phyloP scores from a whole-genome alignment of 352 stramenopile species.

The Phytopythium cucurbitacearum region DNA sequence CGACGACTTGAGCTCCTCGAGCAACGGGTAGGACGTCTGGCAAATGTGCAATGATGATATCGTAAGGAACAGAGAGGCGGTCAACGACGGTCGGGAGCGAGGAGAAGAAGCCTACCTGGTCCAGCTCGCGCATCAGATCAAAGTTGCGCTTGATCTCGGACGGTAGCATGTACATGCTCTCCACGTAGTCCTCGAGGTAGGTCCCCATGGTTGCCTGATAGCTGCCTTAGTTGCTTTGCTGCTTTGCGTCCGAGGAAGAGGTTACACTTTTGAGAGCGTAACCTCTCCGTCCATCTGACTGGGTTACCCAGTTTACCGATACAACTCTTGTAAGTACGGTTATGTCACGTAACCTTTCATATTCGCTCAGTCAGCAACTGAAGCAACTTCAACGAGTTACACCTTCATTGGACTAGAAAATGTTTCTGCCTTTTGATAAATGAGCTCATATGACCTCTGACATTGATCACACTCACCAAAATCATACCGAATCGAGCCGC shows the following conservation, averaged over 20 bases:
- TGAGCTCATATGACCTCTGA: too few relatives aligned
- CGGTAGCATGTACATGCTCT: constrained; percentile 89
- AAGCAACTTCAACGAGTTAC: too few relatives aligned
- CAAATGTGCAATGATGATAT: constrained; percentile 3
- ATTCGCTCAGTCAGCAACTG: too few relatives aligned
- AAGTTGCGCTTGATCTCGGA: constrained; percentile 90
- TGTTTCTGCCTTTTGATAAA: too few relatives aligned
- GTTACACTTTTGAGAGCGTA: neutral
- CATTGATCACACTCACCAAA: too few relatives aligned
- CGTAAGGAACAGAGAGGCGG: neutral
- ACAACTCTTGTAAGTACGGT: too few relatives aligned
- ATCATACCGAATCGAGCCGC: too few relatives aligned
- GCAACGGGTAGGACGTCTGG: constrained; percentile 70
- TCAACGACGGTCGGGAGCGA: neutral
- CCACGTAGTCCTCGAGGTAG: constrained; percentile 84
- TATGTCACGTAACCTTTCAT: too few relatives aligned
- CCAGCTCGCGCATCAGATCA: constrained; percentile 84
- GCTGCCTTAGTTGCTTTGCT: too few relatives aligned
- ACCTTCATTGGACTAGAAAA: too few relatives aligned
- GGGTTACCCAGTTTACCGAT: too few relatives aligned
- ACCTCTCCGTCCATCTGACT: neutral
- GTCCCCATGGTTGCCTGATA: constrained; percentile 59
- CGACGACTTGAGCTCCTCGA: constrained; percentile 65
- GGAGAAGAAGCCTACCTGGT: constrained; percentile 51
- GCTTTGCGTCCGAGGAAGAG: constrained; percentile 3